These are phyloP conservation scores for Leavenworthia alabamica DNA, from an alignment of 345 rosid genomes.

Conservation along the genomic window DNA sequence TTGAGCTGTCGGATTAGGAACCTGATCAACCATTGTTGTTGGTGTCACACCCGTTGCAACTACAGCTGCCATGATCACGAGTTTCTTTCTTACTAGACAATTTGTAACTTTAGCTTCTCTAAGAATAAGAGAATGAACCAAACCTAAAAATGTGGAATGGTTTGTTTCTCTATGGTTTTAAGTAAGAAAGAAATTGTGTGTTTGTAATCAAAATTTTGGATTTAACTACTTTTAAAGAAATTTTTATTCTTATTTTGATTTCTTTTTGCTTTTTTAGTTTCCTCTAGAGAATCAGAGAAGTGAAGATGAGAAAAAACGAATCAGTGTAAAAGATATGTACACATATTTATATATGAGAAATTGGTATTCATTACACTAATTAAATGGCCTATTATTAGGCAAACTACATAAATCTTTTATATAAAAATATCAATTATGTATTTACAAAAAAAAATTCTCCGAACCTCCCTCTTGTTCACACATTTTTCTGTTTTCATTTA, in stretches of 20 bases:
- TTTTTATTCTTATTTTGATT: constrained; percentile 4
- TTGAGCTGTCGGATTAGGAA: not conserved
- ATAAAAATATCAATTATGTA: no score
- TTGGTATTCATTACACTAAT: not conserved
- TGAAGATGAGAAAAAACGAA: not conserved
- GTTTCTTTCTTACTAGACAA: constrained; percentile 1
- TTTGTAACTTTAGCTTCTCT: not conserved
- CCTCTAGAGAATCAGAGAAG: not conserved
- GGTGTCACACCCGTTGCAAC: constrained; percentile 23
- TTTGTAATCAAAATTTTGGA: no score
- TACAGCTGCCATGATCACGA: constrained; percentile 26
- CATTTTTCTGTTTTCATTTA: no score
- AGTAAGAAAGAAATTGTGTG: not conserved
- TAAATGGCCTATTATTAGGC: not conserved
- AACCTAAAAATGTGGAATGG: not conserved
- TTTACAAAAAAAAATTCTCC: not conserved
- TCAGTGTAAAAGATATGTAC: not conserved
- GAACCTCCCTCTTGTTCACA: not conserved
- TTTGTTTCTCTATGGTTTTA: constrained; percentile 1
- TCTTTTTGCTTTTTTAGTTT: constrained; percentile 14
- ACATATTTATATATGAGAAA: constrained; percentile 6
- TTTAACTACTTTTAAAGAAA: not conserved
- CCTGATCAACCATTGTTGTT: constrained; percentile 13
- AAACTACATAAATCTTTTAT: no score
- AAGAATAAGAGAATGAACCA: not conserved